Percentiles rank a stretch among this genome's conserved stretches.
phyloP scores from a whole-genome alignment of 2,329 filamentous ascomycete genomes.

The Immersiporthe knoxdaviesiana region DNA sequence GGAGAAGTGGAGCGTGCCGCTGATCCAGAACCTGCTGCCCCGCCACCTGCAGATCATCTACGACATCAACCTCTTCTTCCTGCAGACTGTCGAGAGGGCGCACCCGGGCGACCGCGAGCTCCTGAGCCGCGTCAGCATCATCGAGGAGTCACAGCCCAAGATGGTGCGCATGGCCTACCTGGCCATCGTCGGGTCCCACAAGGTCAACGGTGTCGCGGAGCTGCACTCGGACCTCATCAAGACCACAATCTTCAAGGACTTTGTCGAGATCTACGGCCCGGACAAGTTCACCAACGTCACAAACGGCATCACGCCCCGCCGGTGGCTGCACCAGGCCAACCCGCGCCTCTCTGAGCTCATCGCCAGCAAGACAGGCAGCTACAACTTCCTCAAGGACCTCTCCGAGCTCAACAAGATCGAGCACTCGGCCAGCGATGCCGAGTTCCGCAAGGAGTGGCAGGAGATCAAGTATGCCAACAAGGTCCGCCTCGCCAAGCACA shows the following conservation, averaged over 20 bases:
- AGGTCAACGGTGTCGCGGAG: slow-evolving; percentile 98
- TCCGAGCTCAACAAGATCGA: slow-evolving; percentile 87
- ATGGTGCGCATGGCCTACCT: slow-evolving; percentile 98
- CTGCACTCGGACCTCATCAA: slow-evolving; percentile 97
- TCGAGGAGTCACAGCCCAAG: slow-evolving; percentile 95
- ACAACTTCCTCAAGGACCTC: slow-evolving; percentile 88
- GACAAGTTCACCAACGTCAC: slow-evolving; percentile 99
- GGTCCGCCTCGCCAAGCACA: slow-evolving; percentile 85
- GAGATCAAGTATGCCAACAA: slow-evolving; percentile 98
- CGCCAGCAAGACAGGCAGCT: slow-evolving; percentile 80
- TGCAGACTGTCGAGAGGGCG: slow-evolving; percentile 85
- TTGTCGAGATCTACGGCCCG: slow-evolving; percentile 86
- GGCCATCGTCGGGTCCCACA: slow-evolving; percentile 96
- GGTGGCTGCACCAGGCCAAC: slow-evolving; percentile 98
- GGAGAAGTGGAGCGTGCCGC: slow-evolving; percentile 96
- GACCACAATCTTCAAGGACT: slow-evolving; percentile 99
- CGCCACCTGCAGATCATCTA: slow-evolving; percentile 97
- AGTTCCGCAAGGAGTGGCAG: slow-evolving; percentile 91
- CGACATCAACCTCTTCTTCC: slow-evolving; percentile 94
- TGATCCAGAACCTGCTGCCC: slow-evolving; percentile 90
- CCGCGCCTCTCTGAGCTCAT: slow-evolving; percentile 90
- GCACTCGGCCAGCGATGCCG: slow-evolving; percentile 79
- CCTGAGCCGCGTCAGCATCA: slow-evolving; percentile 87
- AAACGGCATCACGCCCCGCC: slow-evolving; percentile 93
- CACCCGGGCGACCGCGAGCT: slow-evolving; percentile 91